Evolutionary conservation across 1,139 yeast genomes (phyloP), one percentile per base, ranked within the genome.

Genomic region (Kodamaea anthophila): DNA sequence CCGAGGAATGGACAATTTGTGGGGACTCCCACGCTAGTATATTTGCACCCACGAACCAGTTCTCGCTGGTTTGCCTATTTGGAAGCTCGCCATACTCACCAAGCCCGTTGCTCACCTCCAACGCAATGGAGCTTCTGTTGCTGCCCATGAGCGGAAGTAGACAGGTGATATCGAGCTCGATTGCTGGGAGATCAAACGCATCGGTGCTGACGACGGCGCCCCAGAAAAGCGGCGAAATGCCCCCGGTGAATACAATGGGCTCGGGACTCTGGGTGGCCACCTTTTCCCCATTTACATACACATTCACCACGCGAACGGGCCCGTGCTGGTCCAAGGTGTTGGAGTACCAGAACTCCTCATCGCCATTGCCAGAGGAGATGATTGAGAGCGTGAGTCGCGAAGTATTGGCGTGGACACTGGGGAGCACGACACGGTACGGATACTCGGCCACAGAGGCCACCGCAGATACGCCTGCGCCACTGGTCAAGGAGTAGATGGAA

Each of bases 261-360:
- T 70, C 69, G 4, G 85, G 82, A 7, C 73, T 57, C 23, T 64
- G 63, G 3, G 69, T 53, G 4, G 71, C 71, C 22, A 76, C 58
- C 35, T 72, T 60, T 14, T 59, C 38, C 13, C 69, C 79, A 40
- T 73, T 61, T 28, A 73, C 53, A 38, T 58, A 74, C 7, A 76
- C 70, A 37, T 72, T 70, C 13, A 77, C 58, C 11, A 68, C 54
- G 36, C 86, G 61, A 23, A 74, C 58, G 1, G 86, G 83, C 0
- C 85, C 94, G 46, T 76, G 80, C 12, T 58, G 58, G 40, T 55
- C 65, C 3, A 13, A 19, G 11, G 74, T 70, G 43, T 81, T 79
- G 9, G 75, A 55, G 53, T 80, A 85, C 94, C 94, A 85, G 47
- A 82, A 82, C 54, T 86, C 95, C 51, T 85, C 95, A 23, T 71